Evolutionary conservation across 495 filamentous ascomycete species (phyloP), one percentile per base, ranked within the genome.

Genomic region (Podospora tetraspora): DNA sequence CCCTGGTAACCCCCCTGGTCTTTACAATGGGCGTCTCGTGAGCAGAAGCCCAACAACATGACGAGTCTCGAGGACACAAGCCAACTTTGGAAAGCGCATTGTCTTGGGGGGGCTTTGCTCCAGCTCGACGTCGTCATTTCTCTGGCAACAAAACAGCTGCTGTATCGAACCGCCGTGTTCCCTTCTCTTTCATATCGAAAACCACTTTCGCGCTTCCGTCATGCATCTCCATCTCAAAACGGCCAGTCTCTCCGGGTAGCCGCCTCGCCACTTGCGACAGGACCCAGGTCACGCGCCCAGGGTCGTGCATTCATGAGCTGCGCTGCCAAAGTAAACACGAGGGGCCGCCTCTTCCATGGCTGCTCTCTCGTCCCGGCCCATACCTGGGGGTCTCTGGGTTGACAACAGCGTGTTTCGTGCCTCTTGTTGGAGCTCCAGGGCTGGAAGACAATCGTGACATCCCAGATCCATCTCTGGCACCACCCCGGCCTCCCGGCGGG

Each of bases 21-120:
- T 56, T 66, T 57, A 62, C 69, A 75, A 75, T 66, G 69, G 67
- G 67, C 71, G 16, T 43, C 37, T 69, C 70, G 71, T 75, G 73
- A 75, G 68, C 71, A 70, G 59, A 58, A 34, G 66, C 64, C 72
- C 66, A 70, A 69, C 73, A 68, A 64, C 61, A 59, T 64, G 69
- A 66, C 66, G 68, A 68, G 43, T 66, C 60, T 65, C 43, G 27
- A 58, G 68, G 70, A 73, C 71, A 73, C 70, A 70, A 70, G 67
- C 52, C 71, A 73, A 32, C 60, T 59, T 30, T 25, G 62, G 62
- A 37, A 66, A 65, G 59, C 52, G 62, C 37, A 63, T 64, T 66
- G 63, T 66, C 60, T 66, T 7, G 16, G 24, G 57, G 30, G 62
- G 66, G 62, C 30, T 66, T 64, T 63, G 34, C 21, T 60, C 32